Evolutionary conservation across 306 rosid genomes (phyloP), one percentile per base, ranked within the genome.

Genomic region (Quercus cerris): DNA sequence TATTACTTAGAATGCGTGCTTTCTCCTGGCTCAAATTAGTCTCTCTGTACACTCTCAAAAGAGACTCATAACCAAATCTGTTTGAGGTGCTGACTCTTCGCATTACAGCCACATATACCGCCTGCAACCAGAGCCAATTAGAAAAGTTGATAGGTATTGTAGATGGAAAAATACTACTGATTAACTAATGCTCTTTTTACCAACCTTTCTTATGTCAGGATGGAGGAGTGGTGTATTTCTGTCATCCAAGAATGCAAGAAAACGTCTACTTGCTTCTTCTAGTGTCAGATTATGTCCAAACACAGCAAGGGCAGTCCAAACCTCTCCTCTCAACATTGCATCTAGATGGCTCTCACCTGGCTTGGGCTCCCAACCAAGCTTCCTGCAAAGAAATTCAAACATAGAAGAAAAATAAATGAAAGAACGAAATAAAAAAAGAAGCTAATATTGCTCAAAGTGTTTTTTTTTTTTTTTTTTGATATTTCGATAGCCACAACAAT

Each of bases 281-380:
- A 93, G 86, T 38, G 99, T 94, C 46, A n/a, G 86, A 23, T 87
- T 93, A 59, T 93, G 93, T 75, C 99, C 97, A 64, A 85, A 87
- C 67, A 54, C 44, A 52, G 96, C 91, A 75, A 94, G 97, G 71
- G 91, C 92, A 62, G 91, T 80, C 94, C 91, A 88, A 83, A 94
- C 31, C 81, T 93, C 97, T 85, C 99, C 99, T 81, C 99, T 93
- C 88, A 94, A 86, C 99, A 91, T 87, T 27, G 97, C 91, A 86
- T 94, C 27, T 25, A 25, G 27, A 25, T 25, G 27, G 27, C 27
- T 25, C 27, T 25, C 27, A 25, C 27, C 27, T 25, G 27, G 27
- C 27, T 25, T 25, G 27, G 27, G 27, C 27, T 25, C 27, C 27
- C 99, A 94, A 76, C 99, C 97, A 80, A 94, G 97, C 88, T 76